Percentiles rank a stretch among this genome's conserved stretches.
Conservation (phyloP, 768 basidiomycete species). For the Suillus clintonianus region DNA sequence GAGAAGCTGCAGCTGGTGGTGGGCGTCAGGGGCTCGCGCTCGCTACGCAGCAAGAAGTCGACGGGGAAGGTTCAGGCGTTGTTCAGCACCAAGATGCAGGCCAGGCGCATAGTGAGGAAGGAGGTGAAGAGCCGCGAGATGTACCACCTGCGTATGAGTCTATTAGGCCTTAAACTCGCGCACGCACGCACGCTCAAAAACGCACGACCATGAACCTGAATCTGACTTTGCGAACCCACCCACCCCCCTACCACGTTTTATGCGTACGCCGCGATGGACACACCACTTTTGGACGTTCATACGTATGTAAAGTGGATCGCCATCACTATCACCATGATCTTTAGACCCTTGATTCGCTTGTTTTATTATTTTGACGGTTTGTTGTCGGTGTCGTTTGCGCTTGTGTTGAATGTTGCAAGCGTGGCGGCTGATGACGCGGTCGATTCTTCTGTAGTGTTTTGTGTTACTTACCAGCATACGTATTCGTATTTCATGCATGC, state of each 20-base stretch:
- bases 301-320: background rate
- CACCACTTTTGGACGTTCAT: background rate
- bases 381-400: too few relatives aligned
- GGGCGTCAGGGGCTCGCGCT: constrained; percentile 10
- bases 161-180: constrained; percentile 13
- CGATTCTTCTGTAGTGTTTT: too few relatives aligned
- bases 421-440: too few relatives aligned
- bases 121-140: constrained; percentile 17
- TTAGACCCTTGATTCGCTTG: background rate
- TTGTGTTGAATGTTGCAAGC: too few relatives aligned
- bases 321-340: background rate
- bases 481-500: too few relatives aligned
- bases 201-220: too few relatives aligned
- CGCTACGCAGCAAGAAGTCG: background rate
- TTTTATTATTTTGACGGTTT: too few relatives aligned
- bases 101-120: constrained; percentile 21
- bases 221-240: too few relatives aligned
- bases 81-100: constrained; percentile 30
- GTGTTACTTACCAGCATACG: background rate
- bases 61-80: constrained; percentile 16
- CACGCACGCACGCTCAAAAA: background rate
- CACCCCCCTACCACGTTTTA: background rate
- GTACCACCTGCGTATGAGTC: constrained; percentile 32
- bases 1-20: constrained; percentile 19
- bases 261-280: too few relatives aligned